Evolutionary conservation across 306 rosid species (phyloP), one percentile per base, ranked within the genome.

Genomic region (Lupinus albus): DNA sequence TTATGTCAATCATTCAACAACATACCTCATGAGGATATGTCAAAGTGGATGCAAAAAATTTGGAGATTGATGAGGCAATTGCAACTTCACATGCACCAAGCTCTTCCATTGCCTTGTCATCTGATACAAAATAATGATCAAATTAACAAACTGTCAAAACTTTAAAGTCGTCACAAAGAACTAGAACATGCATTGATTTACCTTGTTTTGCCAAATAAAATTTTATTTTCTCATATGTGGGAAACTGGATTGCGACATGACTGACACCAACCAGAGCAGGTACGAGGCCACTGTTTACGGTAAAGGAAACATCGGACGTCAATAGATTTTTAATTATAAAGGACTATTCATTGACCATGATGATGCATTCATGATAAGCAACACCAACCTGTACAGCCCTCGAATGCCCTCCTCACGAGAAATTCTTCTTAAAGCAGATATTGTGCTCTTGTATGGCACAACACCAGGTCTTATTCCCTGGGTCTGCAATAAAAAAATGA

Each of bases 331-430:
- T 14, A 13, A 18, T 58, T 70, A 17, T 16, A 61, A 33, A 59
- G 65, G 33, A 47, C 11, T 58, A 67, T 11, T 50, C 12, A 50
- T 10, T 44, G 41, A 55, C 11, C 17, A 64, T 0, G 45, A 5
- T 18, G 18, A 33, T 5, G 11, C 11, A 60, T 15, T 44, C 21
- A 48, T 38, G 17, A 47, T 50, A 52, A 35, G 45, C 28, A 67
- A 48, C 49, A 67, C 79, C 51, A 78, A 86, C 87, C 89, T 86
- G 81, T 90, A 90, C 76, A 90, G 77, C 16, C 92, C 96, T 64
- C 95, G 87, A 62, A 90, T 87, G 78, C 95, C 96, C 81, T 90
- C 96, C 81, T 85, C 95, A 11, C 58, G 87, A 45, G 95, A 85
- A 80, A 87, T 90, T 87, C 96, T 90, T 39, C 84, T 84, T 83